Evolutionary conservation across 225 moss, liverwort and hornwort species (phyloP).

Genomic region (Antitrichia curtipendula): DNA sequence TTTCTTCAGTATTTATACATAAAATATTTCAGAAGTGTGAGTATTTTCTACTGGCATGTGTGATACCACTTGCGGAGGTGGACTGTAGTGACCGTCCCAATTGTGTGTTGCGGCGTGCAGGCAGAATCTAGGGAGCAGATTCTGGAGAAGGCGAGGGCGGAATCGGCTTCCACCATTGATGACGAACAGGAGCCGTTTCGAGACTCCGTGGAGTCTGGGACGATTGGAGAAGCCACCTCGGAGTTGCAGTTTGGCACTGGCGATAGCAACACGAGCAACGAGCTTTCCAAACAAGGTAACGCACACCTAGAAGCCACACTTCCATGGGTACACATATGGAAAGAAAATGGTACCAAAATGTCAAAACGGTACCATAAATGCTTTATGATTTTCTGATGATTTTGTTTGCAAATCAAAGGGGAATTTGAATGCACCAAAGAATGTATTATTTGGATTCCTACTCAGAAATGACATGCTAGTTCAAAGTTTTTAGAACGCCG

Average conservation of each 20-base stretch:
- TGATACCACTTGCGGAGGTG: not conserved
- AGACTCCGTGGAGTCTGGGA: conserved; percentile 25
- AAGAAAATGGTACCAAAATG: not conserved
- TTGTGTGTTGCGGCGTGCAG: not conserved
- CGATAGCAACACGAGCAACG: not conserved
- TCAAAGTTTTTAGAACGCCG: not conserved
- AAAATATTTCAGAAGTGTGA: not conserved
- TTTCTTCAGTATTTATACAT: not conserved
- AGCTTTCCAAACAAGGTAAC: not conserved
- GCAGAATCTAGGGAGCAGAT: not conserved
- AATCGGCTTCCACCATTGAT: conserved; percentile 5
- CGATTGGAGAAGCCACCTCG: conserved; percentile 27
- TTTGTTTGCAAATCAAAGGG: not conserved
- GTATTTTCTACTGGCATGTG: not conserved
- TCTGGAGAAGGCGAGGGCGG: conserved; percentile 17
- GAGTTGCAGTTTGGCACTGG: conserved; percentile 4
- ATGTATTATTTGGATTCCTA: not conserved
- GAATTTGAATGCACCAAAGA: not conserved
- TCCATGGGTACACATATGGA: too few relatives aligned
- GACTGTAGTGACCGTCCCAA: not conserved
- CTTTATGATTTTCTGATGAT: not conserved
- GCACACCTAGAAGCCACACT: not conserved
- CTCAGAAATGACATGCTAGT: not conserved
- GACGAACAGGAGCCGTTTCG: conserved; percentile 21
- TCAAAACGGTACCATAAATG: too few relatives aligned